Base-by-base conservation (phyloP, 345 rosid species). In the Psidium guajava region DNA sequence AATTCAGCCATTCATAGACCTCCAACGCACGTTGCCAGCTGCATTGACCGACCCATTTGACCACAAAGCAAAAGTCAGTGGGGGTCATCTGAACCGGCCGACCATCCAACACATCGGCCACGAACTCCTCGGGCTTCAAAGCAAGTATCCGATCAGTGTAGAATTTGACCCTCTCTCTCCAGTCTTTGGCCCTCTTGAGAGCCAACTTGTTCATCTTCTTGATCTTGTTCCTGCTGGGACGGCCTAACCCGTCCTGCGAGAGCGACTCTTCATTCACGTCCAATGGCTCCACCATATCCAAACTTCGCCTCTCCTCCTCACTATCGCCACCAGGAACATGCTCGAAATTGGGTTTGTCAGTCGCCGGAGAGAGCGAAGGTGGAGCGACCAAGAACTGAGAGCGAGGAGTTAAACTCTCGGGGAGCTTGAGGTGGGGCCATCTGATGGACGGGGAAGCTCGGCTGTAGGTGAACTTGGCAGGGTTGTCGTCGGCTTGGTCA, bases 1-100 rank as follows among this genome's bases (percentile, higher is more conserved):
- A 90, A 92, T 95, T 95, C 88, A 97, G 91, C 99, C 99, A 97
- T 87, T 95, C 98, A 47, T 94, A 97, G 54, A 97, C 96, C 92
- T 95, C 98, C 61, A 95, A 85, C 11, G 96, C 96, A 13, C 98
- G 95, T n/a, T 95, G 96, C 99, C 99, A 97, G 88, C 86, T 95
- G 87, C 85, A 91, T 64, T 91, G 92, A 22, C 99, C 99, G 40
- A 97, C 97, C 84, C 91, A 92, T 87, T 97, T 97, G 74, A 95
- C 98, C 42, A 95, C 94, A 87, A 93, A 93, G 89, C 96, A 95
- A 83, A 92, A 93, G 92, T 97, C 98, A 0, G 96, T 93, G 1
- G 99, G 98, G 40, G 98, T 95, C 99, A 97, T 93, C 93, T 95
- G 98, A 80, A 93, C 97, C 55, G 85, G 86, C 11, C 93, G 86